These are phyloP conservation scores for Penicillium sp. DNA, from an alignment of 2,329 filamentous ascomycete genomes.

Conservation along the genomic window DNA sequence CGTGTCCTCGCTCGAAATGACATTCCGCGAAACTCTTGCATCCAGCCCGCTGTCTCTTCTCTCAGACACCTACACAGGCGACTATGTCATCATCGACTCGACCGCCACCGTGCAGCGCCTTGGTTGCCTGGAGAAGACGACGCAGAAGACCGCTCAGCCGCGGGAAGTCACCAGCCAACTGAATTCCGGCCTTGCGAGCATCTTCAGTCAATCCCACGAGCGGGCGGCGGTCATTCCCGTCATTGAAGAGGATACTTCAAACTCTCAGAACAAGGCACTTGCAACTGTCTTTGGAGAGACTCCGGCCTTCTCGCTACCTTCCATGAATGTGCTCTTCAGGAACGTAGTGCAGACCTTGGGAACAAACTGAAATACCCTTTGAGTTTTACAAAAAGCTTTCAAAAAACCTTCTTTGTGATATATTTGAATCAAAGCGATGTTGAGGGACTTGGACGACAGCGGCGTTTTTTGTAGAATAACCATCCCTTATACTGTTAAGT, in stretches of 20 bases:
- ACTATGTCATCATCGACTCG: conserved; percentile 72
- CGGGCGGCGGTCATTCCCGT: conserved; percentile 2
- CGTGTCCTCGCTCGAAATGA: conserved; percentile 52
- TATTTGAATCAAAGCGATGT: conserved; percentile 6
- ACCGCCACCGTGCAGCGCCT: conserved; percentile 60
- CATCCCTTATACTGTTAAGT: too few relatives aligned
- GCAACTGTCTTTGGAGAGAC: conserved; percentile 34
- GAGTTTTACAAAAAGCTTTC: neutral
- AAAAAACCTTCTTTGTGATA: conserved; percentile 1
- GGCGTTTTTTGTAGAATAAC: too few relatives aligned
- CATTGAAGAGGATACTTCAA: conserved; percentile 15
- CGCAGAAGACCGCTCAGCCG: conserved; percentile 20
- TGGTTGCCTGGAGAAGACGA: conserved; percentile 21
- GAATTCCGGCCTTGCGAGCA: conserved; percentile 28
- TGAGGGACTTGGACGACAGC: neutral
- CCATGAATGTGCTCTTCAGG: conserved; percentile 33
- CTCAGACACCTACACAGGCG: conserved; percentile 57
- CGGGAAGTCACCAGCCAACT: conserved; percentile 20
- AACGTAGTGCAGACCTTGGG: conserved; percentile 33
- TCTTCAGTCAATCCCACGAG: conserved; percentile 26
- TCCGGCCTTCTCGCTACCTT: conserved; percentile 35
- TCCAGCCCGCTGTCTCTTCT: conserved; percentile 61
- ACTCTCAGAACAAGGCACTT: conserved; percentile 23
- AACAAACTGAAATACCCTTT: conserved; percentile 11
- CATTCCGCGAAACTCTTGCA: conserved; percentile 52